Evolutionary conservation across 148 eudicot genomes (phyloP).

Genomic region (Suaeda aralocaspica): DNA sequence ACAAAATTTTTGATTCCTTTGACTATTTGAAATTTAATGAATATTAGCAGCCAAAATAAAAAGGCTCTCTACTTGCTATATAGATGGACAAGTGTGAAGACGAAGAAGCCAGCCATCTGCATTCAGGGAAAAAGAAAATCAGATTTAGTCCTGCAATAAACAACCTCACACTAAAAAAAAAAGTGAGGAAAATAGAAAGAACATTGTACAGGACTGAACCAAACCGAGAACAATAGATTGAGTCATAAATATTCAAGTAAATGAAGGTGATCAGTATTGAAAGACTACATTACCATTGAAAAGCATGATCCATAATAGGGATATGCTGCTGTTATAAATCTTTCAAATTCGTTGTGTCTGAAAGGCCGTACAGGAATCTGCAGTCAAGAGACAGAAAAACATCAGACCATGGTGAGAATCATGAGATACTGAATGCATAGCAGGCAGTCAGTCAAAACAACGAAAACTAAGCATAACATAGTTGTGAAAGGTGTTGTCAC

Average conservation of each 20-base stretch:
- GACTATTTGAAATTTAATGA: constrained; percentile 9
- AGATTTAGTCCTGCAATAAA: background rate
- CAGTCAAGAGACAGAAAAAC: constrained; percentile 11
- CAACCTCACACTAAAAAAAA: background rate
- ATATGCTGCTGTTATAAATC: constrained; percentile 76
- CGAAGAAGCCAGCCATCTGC: constrained; percentile 89
- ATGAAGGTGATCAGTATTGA: background rate
- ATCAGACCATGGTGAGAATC: background rate
- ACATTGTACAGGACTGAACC: background rate
- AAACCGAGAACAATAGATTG: background rate
- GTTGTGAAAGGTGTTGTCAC: background rate
- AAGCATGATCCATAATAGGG: constrained; percentile 93
- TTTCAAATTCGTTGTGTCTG: constrained; percentile 84
- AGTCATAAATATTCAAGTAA: background rate
- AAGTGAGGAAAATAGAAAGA: background rate
- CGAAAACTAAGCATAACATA: constrained; percentile 1
- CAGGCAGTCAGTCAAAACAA: background rate
- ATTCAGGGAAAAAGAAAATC: constrained; percentile 15
- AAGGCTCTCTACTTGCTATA: constrained; percentile 56
- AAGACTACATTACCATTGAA: constrained; percentile 47
- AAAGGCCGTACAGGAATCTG: constrained; percentile 93
- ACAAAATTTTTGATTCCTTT: constrained; percentile 14
- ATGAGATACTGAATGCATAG: background rate
- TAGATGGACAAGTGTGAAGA: constrained; percentile 63
- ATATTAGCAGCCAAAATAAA: background rate